Evolutionary conservation across 2,329 filamentous ascomycete genomes (phyloP).

Genomic region (Pyrenochaeta sp.): DNA sequence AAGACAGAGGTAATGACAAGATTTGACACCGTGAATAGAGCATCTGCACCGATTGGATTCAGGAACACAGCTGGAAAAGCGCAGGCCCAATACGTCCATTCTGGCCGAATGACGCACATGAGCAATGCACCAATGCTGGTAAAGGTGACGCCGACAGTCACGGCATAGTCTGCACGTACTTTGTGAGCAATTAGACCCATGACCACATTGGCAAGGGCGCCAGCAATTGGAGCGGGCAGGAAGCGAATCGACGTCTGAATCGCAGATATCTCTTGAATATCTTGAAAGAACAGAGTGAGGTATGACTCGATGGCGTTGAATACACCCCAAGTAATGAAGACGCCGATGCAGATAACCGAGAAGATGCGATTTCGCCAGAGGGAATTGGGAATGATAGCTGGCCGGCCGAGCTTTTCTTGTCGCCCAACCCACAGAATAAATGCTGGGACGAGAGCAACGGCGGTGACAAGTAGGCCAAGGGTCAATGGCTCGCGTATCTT

Average conservation of each 20-base stretch:
- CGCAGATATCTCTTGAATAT: slow-evolving; percentile 47
- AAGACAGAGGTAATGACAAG: slow-evolving; percentile 55
- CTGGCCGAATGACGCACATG: slow-evolving; percentile 56
- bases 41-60: slow-evolving; percentile 55
- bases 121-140: slow-evolving; percentile 51
- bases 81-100: slow-evolving; percentile 59
- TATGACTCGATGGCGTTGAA: slow-evolving; percentile 50
- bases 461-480: slow-evolving; percentile 58
- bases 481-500: slow-evolving; percentile 56
- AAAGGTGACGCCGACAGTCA: slow-evolving; percentile 43
- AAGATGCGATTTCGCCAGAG: slow-evolving; percentile 68
- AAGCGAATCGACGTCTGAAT: slow-evolving; percentile 53
- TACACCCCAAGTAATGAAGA: slow-evolving; percentile 50
- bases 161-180: slow-evolving; percentile 54
- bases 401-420: slow-evolving; percentile 55
- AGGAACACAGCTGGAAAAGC: slow-evolving; percentile 56
- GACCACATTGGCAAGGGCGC: slow-evolving; percentile 53
- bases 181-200: slow-evolving; percentile 59
- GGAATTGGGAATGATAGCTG: slow-evolving; percentile 69
- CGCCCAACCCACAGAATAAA: slow-evolving; percentile 65
- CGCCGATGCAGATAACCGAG: slow-evolving; percentile 61
- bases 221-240: slow-evolving; percentile 52
- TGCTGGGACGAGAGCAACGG: slow-evolving; percentile 53
- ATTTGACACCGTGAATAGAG: slow-evolving; percentile 55
- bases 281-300: slow-evolving; percentile 56